phyloP scores from a whole-genome alignment of 2,329 filamentous ascomycete species.

The Pyricularia sp. region DNA sequence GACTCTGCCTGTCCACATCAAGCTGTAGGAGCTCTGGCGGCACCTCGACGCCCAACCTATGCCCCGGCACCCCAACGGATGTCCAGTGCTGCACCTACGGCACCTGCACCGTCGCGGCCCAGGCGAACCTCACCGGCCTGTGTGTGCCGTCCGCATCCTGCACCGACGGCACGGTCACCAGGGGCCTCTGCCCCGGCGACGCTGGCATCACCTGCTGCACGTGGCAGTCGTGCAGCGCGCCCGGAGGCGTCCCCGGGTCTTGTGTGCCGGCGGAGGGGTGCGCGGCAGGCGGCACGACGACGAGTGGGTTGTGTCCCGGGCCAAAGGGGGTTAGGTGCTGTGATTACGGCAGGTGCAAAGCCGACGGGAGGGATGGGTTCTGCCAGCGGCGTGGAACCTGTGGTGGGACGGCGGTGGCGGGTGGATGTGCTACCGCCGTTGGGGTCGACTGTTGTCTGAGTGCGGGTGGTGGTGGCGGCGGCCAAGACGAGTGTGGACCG shows the following conservation, averaged over 20 bases:
- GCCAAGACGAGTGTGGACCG: neutral
- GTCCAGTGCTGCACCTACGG: conserved; percentile 1
- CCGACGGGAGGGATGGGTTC: neutral
- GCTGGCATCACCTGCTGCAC: neutral
- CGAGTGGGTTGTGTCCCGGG: neutral
- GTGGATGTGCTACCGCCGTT: neutral
- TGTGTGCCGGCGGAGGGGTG: neutral
- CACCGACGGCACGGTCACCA: neutral
- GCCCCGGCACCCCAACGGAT: neutral
- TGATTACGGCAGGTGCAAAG: neutral
- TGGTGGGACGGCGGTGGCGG: neutral
- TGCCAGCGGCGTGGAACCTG: neutral
- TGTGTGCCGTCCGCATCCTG: neutral
- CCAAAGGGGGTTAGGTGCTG: neutral
- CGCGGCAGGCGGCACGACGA: neutral
- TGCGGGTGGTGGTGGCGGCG: neutral
- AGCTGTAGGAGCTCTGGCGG: neutral
- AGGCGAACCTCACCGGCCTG: neutral
- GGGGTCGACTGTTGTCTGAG: neutral
- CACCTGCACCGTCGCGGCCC: neutral
- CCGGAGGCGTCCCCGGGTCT: neutral
- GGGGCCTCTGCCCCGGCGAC: neutral
- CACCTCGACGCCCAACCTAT: neutral
- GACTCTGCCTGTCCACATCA: neutral
- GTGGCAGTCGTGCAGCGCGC: neutral